Percentiles rank a stretch among this genome's conserved stretches.
Conservation (phyloP, 768 basidiomycete genomes). For the Mycena leptocephala region DNA sequence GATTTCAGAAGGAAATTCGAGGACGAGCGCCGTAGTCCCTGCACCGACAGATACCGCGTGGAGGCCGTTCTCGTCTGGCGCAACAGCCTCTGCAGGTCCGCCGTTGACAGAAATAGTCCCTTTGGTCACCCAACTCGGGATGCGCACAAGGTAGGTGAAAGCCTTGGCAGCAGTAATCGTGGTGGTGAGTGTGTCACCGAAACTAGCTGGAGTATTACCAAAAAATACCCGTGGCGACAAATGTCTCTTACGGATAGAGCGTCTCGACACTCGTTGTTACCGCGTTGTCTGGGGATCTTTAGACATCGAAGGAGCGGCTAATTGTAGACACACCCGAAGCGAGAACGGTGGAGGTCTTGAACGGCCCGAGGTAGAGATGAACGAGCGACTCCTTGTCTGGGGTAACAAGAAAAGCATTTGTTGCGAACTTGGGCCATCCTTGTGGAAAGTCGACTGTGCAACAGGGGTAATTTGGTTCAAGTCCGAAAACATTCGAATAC, state of each 20-base stretch:
- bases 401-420: conserved; percentile 57
- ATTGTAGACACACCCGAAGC: conserved; percentile 43
- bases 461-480: conserved; percentile 61
- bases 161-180: conserved; percentile 50
- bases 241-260: conserved; percentile 53
- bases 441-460: conserved; percentile 62
- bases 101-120: conserved; percentile 56
- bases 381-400: conserved; percentile 52
- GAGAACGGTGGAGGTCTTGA: conserved; percentile 50
- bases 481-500: conserved; percentile 58
- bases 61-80: conserved; percentile 59
- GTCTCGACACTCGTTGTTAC: conserved; percentile 55
- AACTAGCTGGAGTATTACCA: not conserved
- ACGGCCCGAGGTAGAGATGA: conserved; percentile 58
- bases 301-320: not conserved
- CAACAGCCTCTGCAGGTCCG: conserved; percentile 51
- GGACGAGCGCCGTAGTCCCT: conserved; percentile 61
- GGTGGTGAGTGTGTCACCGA: conserved; percentile 55
- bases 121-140: conserved; percentile 56
- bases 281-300: conserved; percentile 43
- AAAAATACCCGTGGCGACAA: not conserved
- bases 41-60: conserved; percentile 57
- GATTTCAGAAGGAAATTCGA: conserved; percentile 65
- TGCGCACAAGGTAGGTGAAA: conserved; percentile 57
- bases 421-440: conserved; percentile 62